phyloP scores from a whole-genome alignment of 305 asterid species.

The Solanum hybrid region DNA sequence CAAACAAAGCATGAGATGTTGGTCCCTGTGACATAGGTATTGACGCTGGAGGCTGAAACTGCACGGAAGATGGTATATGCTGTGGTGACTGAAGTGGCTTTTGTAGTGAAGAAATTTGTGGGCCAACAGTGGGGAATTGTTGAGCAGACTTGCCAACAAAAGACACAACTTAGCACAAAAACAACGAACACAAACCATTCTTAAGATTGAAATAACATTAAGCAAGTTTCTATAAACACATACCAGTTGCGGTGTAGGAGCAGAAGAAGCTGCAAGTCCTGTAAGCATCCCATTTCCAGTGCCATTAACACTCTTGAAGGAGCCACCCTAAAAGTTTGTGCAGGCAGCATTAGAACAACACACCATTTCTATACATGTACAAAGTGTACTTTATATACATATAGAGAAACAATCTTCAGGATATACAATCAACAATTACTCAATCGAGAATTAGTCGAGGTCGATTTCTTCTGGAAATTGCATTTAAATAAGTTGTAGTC shows the following conservation, averaged over 20 bases:
- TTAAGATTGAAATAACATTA: background rate
- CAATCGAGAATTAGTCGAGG: background rate
- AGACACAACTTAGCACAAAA: background rate
- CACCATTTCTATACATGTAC: background rate
- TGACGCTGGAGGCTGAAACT: constrained; percentile 31
- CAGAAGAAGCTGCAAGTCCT: constrained; percentile 37
- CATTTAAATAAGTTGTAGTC: background rate
- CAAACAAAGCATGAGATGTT: constrained; percentile 37
- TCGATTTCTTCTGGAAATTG: background rate
- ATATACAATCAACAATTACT: background rate
- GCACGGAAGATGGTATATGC: constrained; percentile 38
- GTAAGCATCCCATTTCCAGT: constrained; percentile 34
- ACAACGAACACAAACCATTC: background rate
- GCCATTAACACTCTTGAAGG: constrained; percentile 30
- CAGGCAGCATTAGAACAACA: constrained; percentile 4
- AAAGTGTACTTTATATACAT: background rate
- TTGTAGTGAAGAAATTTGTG: constrained; percentile 42
- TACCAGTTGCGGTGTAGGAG: constrained; percentile 35
- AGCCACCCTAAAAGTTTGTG: constrained; percentile 29
- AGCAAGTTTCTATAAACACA: background rate
- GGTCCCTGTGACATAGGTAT: constrained; percentile 40
- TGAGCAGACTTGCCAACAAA: background rate
- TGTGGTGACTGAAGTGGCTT: constrained; percentile 54
- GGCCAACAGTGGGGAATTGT: constrained; percentile 14
- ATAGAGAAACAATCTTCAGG: background rate